Base-by-base conservation (phyloP, 1,139 yeast genomes). In the Spencermartinsiella ligniputridi region DNA sequence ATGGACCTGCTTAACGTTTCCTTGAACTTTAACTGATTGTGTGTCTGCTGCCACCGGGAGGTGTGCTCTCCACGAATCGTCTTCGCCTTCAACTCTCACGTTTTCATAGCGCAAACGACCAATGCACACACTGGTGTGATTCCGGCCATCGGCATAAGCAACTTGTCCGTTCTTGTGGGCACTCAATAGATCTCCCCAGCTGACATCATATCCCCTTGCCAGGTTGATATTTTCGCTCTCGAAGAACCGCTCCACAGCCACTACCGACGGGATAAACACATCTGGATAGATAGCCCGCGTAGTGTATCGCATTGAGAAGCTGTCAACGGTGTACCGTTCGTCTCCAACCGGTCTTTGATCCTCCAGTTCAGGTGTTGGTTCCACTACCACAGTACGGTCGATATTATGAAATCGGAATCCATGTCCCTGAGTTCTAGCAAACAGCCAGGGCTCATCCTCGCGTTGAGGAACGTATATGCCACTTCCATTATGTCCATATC, bases 401-500 rank as follows among this genome's bases (percentile, higher is more conserved):
- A 41, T 42, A 18, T 47, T 49, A 40, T 40, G 40, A 15, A 51
- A 50, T 21, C 46, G 41, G 38, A 25, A 41, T 2, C 60, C 60
- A 24, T 45, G 44, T 4, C 55, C 56, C 29, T 52, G 52, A 2
- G 51, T 37, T 20, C 60, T 40, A 2, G 60, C 57, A 44, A 54
- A 52, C 37, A 34, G 44, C 56, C 55, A 54, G 3, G 60, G 60
- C 21, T 40, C 38, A 8, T 48, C 48, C 2, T 35, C 15, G 13
- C 46, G 33, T 9, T 41, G 30, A 3, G 59, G 57, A 15, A 49
- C 39, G 40, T 44, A 56, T n/a, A 56, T 22, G 3, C 46, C 53
- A 16, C 51, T 35, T 1, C 60, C 60, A 36, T 51, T 55, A 30
- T 51, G 55, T 16, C 60, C 60, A 43, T 54, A 55, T 17, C 51